Conservation (phyloP, 495 filamentous ascomycete species). For the Podospora sp. region DNA sequence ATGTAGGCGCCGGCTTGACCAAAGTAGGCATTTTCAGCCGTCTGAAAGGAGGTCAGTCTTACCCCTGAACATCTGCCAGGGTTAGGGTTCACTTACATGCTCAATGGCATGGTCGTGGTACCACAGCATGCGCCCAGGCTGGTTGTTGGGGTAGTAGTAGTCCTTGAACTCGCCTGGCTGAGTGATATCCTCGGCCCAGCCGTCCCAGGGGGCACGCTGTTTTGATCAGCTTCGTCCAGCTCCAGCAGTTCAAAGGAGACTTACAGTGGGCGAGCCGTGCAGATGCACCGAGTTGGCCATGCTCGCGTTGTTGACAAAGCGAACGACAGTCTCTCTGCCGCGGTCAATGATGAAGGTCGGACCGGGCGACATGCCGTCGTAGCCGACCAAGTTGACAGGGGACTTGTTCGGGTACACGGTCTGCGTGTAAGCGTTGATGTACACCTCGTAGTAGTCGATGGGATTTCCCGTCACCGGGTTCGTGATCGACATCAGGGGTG, state of each 20-base stretch:
- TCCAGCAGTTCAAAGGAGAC: not conserved
- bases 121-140: constrained; percentile 56
- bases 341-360: constrained; percentile 50
- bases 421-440: constrained; percentile 48
- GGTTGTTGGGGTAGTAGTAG: constrained; percentile 62
- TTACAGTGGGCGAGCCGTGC: constrained; percentile 53
- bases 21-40: constrained; percentile 57
- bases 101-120: constrained; percentile 59
- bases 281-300: constrained; percentile 50
- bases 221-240: not conserved
- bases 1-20: constrained; percentile 53
- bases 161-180: constrained; percentile 57
- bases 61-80: not conserved
- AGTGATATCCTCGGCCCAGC: constrained; percentile 59
- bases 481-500: constrained; percentile 38
- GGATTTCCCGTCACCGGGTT: constrained; percentile 36
- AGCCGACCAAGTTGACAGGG: constrained; percentile 51
- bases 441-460: constrained; percentile 49
- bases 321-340: constrained; percentile 53
- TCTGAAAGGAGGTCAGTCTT: constrained; percentile 22
- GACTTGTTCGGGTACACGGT: constrained; percentile 52
- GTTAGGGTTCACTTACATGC: constrained; percentile 16
- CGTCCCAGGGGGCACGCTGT: constrained; percentile 44
- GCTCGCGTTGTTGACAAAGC: constrained; percentile 54
- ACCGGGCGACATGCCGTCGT: constrained; percentile 57